Base-by-base conservation (phyloP, 257 asterid genomes). In the Parsonsia alboflavescens region DNA sequence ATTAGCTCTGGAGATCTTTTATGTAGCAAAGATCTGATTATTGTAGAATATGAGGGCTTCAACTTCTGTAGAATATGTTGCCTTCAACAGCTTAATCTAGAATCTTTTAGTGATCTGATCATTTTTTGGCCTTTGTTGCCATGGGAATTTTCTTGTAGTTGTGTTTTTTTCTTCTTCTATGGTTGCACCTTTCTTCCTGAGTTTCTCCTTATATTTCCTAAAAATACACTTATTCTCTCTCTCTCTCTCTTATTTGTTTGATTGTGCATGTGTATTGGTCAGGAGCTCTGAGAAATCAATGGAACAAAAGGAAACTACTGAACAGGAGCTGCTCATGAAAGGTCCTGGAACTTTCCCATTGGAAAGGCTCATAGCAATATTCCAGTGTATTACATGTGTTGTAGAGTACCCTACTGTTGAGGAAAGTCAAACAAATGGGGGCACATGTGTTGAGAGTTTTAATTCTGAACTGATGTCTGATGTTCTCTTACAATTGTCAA, bases 301-400 rank as follows among this genome's bases (percentile, higher is more conserved):
- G 83, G 93, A 88, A 84, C 81, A 78, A 65, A 92, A 90, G 88
- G 99, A 90, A 83, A 86, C 59, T 72, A 89, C 90, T 81, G 98
- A 92, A 78, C 94, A 81, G 78, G 98, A 92, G 70, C 66, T 82
- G 77, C 86, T 95, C 82, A 83, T 89, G 93, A 95, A 95, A 89
- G 98, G 97, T 41, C 98, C 99, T 16, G 98, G 96, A 76, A 88
- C 91, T 50, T 95, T 95, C 82, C 99, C 98, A 0, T 77, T 95
- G 72, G 99, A 95, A 81, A 90, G 98, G 84, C 80, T 95, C 78
- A 81, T 95, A 74, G 99, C 96, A 65, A 89, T 95, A 78, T 92
- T 76, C 77, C 94, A 92, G 79, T 95, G 99, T 83, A 86, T 95
- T 65, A 73, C 97, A 79, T 89, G 97, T 70, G 90, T 86, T 69